Evolutionary conservation across 257 asterid genomes (phyloP).

Genomic region (Paraleonurus japonicus): DNA sequence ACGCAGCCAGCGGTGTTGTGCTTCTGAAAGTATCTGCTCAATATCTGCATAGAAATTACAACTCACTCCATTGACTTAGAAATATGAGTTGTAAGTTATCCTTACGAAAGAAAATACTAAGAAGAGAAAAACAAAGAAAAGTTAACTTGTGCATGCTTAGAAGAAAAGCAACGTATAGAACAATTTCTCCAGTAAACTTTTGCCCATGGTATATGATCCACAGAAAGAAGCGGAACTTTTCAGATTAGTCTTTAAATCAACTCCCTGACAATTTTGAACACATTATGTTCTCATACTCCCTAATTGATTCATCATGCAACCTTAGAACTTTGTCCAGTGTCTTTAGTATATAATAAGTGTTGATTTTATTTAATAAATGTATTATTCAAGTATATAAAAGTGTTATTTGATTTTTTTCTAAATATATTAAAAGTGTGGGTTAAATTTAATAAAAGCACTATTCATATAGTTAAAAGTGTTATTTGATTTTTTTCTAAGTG

Average conservation of each 20-base stretch:
- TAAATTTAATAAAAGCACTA: too few relatives aligned
- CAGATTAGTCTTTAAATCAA: not conserved
- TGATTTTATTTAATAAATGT: too few relatives aligned
- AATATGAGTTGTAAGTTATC: not conserved
- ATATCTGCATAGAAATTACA: slow-evolving; percentile 61
- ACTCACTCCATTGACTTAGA: slow-evolving; percentile 14
- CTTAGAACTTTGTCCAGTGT: not conserved
- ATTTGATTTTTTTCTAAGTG: too few relatives aligned
- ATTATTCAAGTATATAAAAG: too few relatives aligned
- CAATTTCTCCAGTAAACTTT: not conserved
- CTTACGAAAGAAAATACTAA: not conserved
- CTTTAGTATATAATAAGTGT: too few relatives aligned
- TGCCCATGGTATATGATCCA: slow-evolving; percentile 3
- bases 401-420: too few relatives aligned
- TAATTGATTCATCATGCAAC: not conserved
- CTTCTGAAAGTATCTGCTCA: slow-evolving; percentile 76
- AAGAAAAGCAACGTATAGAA: not conserved
- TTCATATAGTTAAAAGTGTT: too few relatives aligned
- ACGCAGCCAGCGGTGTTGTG: slow-evolving; percentile 87
- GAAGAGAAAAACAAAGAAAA: not conserved
- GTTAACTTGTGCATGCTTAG: slow-evolving; percentile 3
- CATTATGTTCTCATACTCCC: not conserved
- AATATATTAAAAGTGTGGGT: too few relatives aligned
- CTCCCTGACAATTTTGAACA: not conserved
- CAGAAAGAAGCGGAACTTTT: not conserved